Base-by-base conservation (phyloP, 1,284 basidiomycete genomes). In the Limonomyces culmigenus region DNA sequence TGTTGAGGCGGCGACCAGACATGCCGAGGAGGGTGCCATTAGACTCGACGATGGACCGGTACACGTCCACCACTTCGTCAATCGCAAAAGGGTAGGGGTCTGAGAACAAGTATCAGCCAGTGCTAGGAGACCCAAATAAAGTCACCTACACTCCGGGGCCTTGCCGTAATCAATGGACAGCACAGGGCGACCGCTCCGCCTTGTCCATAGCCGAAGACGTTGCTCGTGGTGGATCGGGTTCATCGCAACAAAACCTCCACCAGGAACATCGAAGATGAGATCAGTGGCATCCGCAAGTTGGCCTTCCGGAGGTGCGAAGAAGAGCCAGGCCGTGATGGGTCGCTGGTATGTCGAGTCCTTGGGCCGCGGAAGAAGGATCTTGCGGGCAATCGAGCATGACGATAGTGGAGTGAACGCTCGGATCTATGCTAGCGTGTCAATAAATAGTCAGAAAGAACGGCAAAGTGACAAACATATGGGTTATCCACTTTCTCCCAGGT, bases 401-500 rank as follows among this genome's bases (percentile, higher is more conserved):
- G 79, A 74, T 25, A 64, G 53, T 38, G 56, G 57, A 3, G 75
- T 74, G 32, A 85, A 45, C 16, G 77, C 54, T 23, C 79, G 76
- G 42, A 95, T 63, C 83, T 86, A 43, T 20, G 30, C 23, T 13
- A 29, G 21, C 20, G 38, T 34, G 14, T 39, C 11, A 29, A 33
- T 8, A 29, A 6, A 32, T 32, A 16, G 13, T 23, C n/a, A 27
- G 29, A 32, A 20, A 19, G 43, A 36, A 42, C 13, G 19, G 16
- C 39, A 4, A n/a, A 13, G 30, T n/a, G 17, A 50, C 68, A 43
- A 47, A 85, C 84, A 59, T 89, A 87, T 40, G 91, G 92, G 56
- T 97, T 95, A 6, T 69, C 70, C 0, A 88, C 87, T 65, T 98
- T 98, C 56, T 96, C 88, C 93, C 93, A 97, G 5, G 89, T 96